Evolutionary conservation across 495 filamentous ascomycete genomes (phyloP), one percentile per base, ranked within the genome.

Genomic region (Aspergillus heteromorphus): DNA sequence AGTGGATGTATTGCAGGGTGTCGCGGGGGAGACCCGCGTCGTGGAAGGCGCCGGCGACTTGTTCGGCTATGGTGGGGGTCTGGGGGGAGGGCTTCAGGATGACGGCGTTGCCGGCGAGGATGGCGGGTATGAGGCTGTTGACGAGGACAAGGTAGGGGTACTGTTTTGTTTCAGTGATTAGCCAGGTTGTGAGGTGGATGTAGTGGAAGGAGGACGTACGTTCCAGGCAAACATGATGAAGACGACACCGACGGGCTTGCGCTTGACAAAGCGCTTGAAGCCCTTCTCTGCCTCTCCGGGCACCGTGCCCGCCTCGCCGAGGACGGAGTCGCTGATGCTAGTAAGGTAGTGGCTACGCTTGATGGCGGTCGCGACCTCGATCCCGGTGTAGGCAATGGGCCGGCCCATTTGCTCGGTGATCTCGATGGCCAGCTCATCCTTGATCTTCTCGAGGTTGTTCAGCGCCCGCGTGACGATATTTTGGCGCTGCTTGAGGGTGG

Each of bases 221-320:
- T 97, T 97, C 92, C 92, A 97, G 11, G 92, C 88, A 72, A 97
- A 96, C 52, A 97, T 81, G 60, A 95, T 79, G 49, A 96, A 74
- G 23, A 89, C 86, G 6, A 89, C 87, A 6, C 92, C 92, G 31
- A 96, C 78, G 1, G 92, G 88, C 13, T 87, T 82, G 63, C 93
- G 92, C 61, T 84, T 83, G 68, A 96, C 93, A 64, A 86, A 95
- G 27, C 91, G 75, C 73, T 86, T 91, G 77, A 95, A 95, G 0
- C 91, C 91, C 54, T 85, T 82, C 67, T 97, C 87, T 1, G 79
- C 69, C 60, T 95, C 89, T 0, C 92, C 92, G 16, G 82, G 77
- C 0, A 88, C 89, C 36, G 72, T 45, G 11, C 70, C 69, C 29
- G 71, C 68, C 7, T 67, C 65, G 1, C 65, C 60, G 51, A 95